Evolutionary conservation across 352 stramenopile genomes (phyloP), one percentile per base, ranked within the genome.

Genomic region (Globisporangium parvum): DNA sequence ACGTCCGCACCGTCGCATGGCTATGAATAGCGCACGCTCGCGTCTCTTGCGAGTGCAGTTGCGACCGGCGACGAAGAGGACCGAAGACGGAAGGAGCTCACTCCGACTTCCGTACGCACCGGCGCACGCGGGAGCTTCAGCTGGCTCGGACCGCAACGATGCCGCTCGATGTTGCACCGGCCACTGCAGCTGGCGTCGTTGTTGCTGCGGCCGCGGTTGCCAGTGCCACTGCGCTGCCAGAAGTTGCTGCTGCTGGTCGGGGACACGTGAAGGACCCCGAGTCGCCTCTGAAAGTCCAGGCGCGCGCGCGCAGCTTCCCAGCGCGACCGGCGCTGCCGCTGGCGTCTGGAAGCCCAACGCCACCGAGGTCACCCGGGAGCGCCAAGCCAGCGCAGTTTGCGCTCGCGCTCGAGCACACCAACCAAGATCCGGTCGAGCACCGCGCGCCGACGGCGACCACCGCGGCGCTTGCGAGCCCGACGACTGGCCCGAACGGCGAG

Each of bases 351-450:
- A 49, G 40, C 23, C 26, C 57, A 5, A 47, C 18, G 5, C n/a
- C n/a, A 33, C 42, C 11, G 42, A 55, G 42, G 10, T 39, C 40
- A 8, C 20, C 48, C 10, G 24, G 2, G 14, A 37, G 11, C 26
- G 3, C 24, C 15, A 63, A 52, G 44, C 57, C 41, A 1, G 28
- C 40, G 15, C 59, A 56, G 26, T 65, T 65, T 40, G 41, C 59
- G 17, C 59, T 65, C 23, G 53, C 42, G 12, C 54, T 65, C 21
- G 59, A 65, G 53, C 41, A 52, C 46, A 62, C 47, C 46, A 52
- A 61, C 31, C 59, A 65, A 55, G 59, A 63, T 14, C 44, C 33
- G 21, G 17, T 47, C 24, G 53, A 62, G 26, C 46, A 6, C 37
- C 59, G 51, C 10, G 15, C 40, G 18, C 46, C 35, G 9, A 51